Conservation (phyloP, 2,329 filamentous ascomycete species). For the Exophiala sideris region DNA sequence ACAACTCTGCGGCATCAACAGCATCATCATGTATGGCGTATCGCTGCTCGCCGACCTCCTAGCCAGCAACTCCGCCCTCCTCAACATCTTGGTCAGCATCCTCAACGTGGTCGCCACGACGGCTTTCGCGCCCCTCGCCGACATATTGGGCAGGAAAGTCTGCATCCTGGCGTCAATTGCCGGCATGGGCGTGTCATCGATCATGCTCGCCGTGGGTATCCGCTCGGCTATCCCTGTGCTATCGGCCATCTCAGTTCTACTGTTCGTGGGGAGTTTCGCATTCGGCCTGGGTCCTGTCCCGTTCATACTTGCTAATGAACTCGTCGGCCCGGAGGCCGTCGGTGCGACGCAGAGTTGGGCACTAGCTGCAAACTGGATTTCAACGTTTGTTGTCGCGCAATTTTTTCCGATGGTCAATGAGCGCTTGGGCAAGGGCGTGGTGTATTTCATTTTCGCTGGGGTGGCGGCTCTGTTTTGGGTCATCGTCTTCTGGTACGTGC, state of each 20-base stretch:
- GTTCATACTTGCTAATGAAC: constrained; percentile 87
- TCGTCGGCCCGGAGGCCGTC: constrained; percentile 85
- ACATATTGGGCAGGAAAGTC: constrained; percentile 76
- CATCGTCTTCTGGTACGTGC: constrained; percentile 73
- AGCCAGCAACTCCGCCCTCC: constrained; percentile 72
- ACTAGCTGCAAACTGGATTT: constrained; percentile 81
- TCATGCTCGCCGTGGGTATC: constrained; percentile 78
- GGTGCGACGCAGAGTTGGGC: constrained; percentile 89
- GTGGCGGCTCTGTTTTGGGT: constrained; percentile 65
- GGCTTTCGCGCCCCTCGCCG: constrained; percentile 76
- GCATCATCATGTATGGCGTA: constrained; percentile 98
- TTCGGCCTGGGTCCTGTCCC: constrained; percentile 89
- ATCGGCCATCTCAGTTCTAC: constrained; percentile 74
- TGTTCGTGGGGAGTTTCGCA: constrained; percentile 87
- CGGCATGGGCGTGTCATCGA: constrained; percentile 77
- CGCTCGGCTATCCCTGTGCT: constrained; percentile 67
- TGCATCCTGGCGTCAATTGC: constrained; percentile 78
- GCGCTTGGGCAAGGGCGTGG: constrained; percentile 70
- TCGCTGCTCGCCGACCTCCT: constrained; percentile 79
- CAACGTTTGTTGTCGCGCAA: constrained; percentile 88
- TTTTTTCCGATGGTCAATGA: constrained; percentile 89
- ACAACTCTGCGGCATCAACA: constrained; percentile 82
- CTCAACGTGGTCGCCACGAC: constrained; percentile 83
- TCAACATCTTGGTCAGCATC: constrained; percentile 83
- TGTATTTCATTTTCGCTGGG: constrained; percentile 87